phyloP scores from a whole-genome alignment of 1,139 yeast genomes.

The Hanseniaspora uvarum region DNA sequence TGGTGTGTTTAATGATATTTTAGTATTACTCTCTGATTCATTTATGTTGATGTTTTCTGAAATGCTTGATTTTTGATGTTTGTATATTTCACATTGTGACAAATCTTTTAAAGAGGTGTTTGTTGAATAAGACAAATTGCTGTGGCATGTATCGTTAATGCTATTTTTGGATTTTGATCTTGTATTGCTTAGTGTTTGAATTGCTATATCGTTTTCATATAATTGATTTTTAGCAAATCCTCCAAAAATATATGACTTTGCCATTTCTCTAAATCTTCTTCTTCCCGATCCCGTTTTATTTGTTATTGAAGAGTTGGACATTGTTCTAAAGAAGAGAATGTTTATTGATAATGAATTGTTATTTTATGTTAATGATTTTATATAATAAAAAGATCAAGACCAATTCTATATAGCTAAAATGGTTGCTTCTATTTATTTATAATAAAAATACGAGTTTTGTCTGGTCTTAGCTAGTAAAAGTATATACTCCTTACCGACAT shows the following conservation, averaged over 20 bases:
- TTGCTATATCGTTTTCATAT: neutral
- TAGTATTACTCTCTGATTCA: neutral
- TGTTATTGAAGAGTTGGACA: slow-evolving; percentile 6
- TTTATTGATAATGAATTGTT: too few relatives aligned
- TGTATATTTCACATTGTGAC: neutral
- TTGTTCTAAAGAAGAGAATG: neutral
- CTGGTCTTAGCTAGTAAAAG: neutral
- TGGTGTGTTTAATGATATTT: neutral
- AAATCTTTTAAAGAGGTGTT: neutral
- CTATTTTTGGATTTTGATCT: neutral
- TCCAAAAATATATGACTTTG: slow-evolving; percentile 16
- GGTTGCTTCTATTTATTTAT: neutral
- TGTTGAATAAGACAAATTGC: neutral
- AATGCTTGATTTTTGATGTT: neutral
- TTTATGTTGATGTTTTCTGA: neutral
- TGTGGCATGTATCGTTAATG: neutral
- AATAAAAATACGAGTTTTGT: neutral
- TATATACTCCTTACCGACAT: too few relatives aligned
- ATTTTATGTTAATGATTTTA: neutral
- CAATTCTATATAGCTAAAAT: neutral
- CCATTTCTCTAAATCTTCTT: slow-evolving; percentile 16
- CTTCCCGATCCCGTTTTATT: slow-evolving; percentile 14
- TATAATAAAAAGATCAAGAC: neutral
- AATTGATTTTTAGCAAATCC: neutral
- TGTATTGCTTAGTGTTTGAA: neutral